A percentile compares a stretch with the other conserved stretches of the same genome.
Conservation (phyloP, 2,329 filamentous ascomycete species). For the Pyrenochaeta sp. region DNA sequence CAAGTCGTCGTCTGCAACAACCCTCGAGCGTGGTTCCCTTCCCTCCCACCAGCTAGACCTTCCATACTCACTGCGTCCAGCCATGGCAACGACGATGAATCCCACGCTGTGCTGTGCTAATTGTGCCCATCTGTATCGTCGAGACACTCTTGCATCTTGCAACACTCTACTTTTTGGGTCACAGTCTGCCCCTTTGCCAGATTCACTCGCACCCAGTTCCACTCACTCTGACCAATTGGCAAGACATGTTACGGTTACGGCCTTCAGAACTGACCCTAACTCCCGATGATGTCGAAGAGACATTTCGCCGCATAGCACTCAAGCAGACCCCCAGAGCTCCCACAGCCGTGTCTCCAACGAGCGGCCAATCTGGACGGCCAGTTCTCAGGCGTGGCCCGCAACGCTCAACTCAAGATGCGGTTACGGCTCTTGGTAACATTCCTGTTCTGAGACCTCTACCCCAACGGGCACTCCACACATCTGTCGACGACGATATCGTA, state of each 20-base stretch:
- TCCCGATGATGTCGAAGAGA: conserved; percentile 47
- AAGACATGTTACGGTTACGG: conserved; percentile 45
- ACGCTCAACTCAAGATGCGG: conserved; percentile 40
- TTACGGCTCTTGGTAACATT: conserved; percentile 34
- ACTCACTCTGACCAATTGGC: conserved; percentile 10
- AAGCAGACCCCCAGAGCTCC: conserved; percentile 24
- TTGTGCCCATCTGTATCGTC: neutral
- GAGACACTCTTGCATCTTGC: neutral
- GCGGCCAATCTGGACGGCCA: conserved; percentile 22
- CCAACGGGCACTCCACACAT: conserved; percentile 29
- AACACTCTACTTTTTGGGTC: conserved; percentile 23
- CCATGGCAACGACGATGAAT: neutral
- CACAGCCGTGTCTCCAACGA: conserved; percentile 7
- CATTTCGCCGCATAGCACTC: conserved; percentile 40
- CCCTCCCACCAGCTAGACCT: neutral
- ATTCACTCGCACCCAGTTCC: conserved; percentile 6
- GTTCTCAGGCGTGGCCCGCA: conserved; percentile 40
- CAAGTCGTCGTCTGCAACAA: neutral
- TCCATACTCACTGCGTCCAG: neutral
- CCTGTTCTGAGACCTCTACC: conserved; percentile 32
- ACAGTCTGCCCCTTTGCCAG: conserved; percentile 14
- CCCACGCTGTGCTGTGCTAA: neutral
- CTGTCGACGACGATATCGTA: conserved; percentile 26
- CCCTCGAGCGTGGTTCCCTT: neutral
- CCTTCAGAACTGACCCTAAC: conserved; percentile 49